Base-by-base conservation (phyloP, 192 early-diverging fungal species). In the Gryganskiella cystojenkinii region DNA sequence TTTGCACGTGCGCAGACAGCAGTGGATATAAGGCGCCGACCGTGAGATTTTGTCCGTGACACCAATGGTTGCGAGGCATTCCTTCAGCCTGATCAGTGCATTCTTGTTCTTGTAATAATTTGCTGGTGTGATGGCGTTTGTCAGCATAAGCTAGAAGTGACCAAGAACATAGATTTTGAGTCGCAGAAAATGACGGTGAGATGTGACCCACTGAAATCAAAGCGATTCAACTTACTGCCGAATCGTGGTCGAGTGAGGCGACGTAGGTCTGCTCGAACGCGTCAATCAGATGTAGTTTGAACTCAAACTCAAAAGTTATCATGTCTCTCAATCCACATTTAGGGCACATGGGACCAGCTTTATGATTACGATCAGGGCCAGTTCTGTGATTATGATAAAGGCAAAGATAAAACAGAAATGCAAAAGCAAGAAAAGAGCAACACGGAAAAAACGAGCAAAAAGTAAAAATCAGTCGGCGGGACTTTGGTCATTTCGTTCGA, bases 221-320 rank as follows among this genome's bases (percentile, higher is more conserved):
- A 35, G 14, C 4, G 10, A 34, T 24, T 17, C 0, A 7, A 57
- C 65, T 51, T 68, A 76, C 72, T 28, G 65, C 65, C 24, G 44
- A 22, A 0, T 67, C 53, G 34, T 67, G 35, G n/a, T 68, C 65
- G 19, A 76, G 59, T 24, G 61, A 19, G 10, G 67, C 72, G 28
- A 47, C 6, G 33, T 42, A 56, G 0, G 5, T 15, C 60, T 76
- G 65, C 1, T 50, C 22, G 13, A 76, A 22, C 15, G 67, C 72
- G 19, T 76, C 72, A 43, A 34, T 28, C 1, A 76, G 22, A 10
- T 30, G 27, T 33, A 76, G 51, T 45, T 55, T 56, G 65, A 76
- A 76, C 0, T 17, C 13, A 37, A 63, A 62, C 8, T 62, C 42
- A 30, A 56, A 67, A 2, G 47, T 35, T 8, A 35, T 11, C 2